Base-by-base conservation (phyloP, 352 stramenopile genomes). In the Thalassiosira exigua region DNA sequence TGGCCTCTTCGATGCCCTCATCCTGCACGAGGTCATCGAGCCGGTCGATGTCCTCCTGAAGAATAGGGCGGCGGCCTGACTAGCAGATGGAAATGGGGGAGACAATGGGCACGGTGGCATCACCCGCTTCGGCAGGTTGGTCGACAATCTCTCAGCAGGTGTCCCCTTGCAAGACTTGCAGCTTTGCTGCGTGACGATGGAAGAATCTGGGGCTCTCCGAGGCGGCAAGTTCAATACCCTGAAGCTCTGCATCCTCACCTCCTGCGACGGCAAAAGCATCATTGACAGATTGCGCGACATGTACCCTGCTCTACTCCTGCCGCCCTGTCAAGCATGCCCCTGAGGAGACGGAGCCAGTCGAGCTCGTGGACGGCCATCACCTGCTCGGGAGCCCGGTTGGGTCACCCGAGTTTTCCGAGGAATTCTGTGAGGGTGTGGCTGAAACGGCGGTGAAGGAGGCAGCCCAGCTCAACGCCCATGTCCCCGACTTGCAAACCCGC, bases 221-320 rank as follows among this genome's bases (percentile, higher is more conserved):
- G 69, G 60, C 5, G 69, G 59, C 29, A 44, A 56, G 1, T 26
- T 73, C 17, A 73, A 79, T 41, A 68, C 62, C 1, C 21, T 66
- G 1, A 79, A 79, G 46, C 72, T 51, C 32, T 24, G 46, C 11
- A 72, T 72, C 14, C 64, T 65, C 11, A 48, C 69, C 14, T 62
- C 58, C 48, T 30, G 17, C 21, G 29, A 5, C 19, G 60, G 39
- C 7, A 7, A 19, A 39, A 42, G 54, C 3, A 69, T 73, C 9
- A 4, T 73, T 26, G 4, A 66, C 21, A 11, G 3, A 4, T 39
- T 41, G 27, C 60, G 4, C 67, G 46, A 44, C 3, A 12, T 21
- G 5, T 17, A 41, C 1, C 19, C 17, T 4, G 32, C 32, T 14
- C 11, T 22, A 29, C 32, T 66, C 57, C 9, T 14, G 11, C 17